Evolutionary conservation across 164 flowering plant genomes (phyloP), one percentile per base, ranked within the genome.

Genomic region (Santalum album): DNA sequence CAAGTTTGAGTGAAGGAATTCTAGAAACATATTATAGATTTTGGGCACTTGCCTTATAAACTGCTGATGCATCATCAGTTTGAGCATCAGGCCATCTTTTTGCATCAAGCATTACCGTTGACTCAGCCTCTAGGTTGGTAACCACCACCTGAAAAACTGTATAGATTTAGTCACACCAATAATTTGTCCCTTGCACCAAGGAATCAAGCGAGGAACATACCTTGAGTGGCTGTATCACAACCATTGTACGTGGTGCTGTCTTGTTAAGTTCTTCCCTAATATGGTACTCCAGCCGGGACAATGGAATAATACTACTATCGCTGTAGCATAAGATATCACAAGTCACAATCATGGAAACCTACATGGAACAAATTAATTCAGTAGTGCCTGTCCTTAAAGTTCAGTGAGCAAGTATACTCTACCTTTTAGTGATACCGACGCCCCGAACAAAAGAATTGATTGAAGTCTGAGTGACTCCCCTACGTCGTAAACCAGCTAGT

Each of bases 371-470:
- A n/a, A n/a, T n/a, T n/a, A n/a, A n/a, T n/a, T n/a, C n/a, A n/a
- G n/a, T n/a, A n/a, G n/a, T n/a, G n/a, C n/a, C n/a, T n/a, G 34
- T 29, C n/a, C n/a, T n/a, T n/a, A n/a, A n/a, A n/a, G n/a, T n/a
- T n/a, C n/a, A n/a, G n/a, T n/a, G n/a, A 29, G 9, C 34, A 29
- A 9, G 9, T 29, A 29, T 29, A 36, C 9, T 15, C 42, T 55
- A 91, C 98, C 98, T 92, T 79, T 96, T 78, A 47, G 99, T 89
- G 46, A 92, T 92, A 57, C 99, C 99, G 59, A 87, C 75, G 61
- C 99, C 99, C 52, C 87, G 78, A 61, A 92, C 79, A 70, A 92
- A 92, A 58, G 90, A 56, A 74, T 87, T 94, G 26, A 94, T 94
- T 25, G 99, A 66, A 51, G 83, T 77, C 54, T 96, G 58, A n/a